These are phyloP conservation scores for Carex littledalei DNA, from an alignment of 176 grass and related monocot genomes.

Conservation along the genomic window DNA sequence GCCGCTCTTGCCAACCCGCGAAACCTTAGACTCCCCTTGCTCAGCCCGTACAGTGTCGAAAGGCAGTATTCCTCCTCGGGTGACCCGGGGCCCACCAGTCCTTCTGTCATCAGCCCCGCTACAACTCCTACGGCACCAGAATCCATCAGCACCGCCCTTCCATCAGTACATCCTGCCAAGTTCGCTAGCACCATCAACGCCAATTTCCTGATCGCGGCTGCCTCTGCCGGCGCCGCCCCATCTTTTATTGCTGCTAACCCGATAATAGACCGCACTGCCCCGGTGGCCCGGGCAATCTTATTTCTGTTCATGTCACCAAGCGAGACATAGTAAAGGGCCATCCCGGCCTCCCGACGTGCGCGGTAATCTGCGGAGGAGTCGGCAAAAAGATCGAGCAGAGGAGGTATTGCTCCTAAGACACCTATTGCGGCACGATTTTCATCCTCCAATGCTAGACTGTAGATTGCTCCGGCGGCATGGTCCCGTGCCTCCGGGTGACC, in stretches of 20 bases:
- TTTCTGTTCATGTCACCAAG: conserved; percentile 57
- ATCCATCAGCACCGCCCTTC: conserved; percentile 39
- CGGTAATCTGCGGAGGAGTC: conserved; percentile 17
- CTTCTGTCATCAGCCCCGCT: conserved; percentile 23
- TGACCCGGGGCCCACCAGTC: not conserved
- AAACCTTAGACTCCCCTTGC: conserved; percentile 37
- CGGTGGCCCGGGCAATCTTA: conserved; percentile 62
- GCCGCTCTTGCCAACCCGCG: conserved; percentile 26
- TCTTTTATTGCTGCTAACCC: conserved; percentile 25
- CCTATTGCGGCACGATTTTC: conserved; percentile 83
- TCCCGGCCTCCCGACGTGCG: conserved; percentile 66
- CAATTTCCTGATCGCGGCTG: conserved; percentile 37
- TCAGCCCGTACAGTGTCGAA: conserved; percentile 39
- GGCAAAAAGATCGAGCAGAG: conserved; percentile 59
- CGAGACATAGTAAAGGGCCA: conserved; percentile 85
- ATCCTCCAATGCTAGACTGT: conserved; percentile 76
- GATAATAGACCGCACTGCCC: conserved; percentile 55
- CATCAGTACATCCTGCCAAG: conserved; percentile 42
- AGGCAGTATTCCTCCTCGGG: conserved; percentile 43
- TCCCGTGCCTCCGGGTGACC: conserved; percentile 64
- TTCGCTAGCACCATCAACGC: conserved; percentile 69
- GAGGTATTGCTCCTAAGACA: conserved; percentile 73
- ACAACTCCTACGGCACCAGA: conserved; percentile 26
- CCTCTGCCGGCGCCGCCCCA: conserved; percentile 21
- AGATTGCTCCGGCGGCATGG: conserved; percentile 76